Percentiles rank a stretch among this genome's conserved stretches.
These are phyloP conservation scores for Russula foetens DNA, from an alignment of 768 basidiomycete genomes.

Conservation along the genomic window DNA sequence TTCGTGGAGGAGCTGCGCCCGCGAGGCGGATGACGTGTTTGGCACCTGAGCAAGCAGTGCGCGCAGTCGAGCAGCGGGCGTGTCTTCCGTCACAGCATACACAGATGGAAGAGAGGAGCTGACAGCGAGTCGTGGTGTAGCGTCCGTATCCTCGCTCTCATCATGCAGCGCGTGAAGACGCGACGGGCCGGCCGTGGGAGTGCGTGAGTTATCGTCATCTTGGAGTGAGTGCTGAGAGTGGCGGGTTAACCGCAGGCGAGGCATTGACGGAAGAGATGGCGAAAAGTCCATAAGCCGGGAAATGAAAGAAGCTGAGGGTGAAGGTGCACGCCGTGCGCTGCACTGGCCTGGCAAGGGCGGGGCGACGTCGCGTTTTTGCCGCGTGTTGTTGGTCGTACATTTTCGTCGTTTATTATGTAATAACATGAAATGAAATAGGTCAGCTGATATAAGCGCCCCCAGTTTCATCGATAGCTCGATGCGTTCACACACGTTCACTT, in stretches of 20 bases:
- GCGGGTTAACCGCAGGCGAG: conserved; percentile 13
- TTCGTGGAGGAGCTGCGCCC: conserved; percentile 18
- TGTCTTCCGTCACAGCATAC: conserved; percentile 9
- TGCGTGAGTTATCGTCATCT: conserved; percentile 11
- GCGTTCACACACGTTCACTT: no score
- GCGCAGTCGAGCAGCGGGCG: conserved; percentile 17
- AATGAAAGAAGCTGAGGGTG: conserved; percentile 3
- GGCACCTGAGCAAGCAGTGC: conserved; percentile 15
- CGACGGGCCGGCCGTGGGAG: conserved; percentile 18
- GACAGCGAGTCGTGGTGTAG: conserved; percentile 16
- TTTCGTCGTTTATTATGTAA: no score
- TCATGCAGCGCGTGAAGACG: conserved; percentile 10
- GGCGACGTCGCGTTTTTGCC: background rate
- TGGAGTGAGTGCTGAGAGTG: conserved; percentile 1
- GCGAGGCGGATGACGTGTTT: conserved; percentile 13
- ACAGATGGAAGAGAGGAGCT: conserved; percentile 18
- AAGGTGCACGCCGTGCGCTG: background rate
- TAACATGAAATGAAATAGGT: no score
- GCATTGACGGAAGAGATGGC: conserved; percentile 1
- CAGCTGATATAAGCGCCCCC: no score
- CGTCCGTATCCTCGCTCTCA: conserved; percentile 17
- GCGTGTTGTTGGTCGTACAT: background rate
- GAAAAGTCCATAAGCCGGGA: conserved; percentile 8
- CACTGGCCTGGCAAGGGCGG: background rate
- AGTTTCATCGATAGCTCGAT: no score